These are phyloP conservation scores for Lathyrus aphaca DNA, from an alignment of 306 rosid genomes.

Conservation along the genomic window DNA sequence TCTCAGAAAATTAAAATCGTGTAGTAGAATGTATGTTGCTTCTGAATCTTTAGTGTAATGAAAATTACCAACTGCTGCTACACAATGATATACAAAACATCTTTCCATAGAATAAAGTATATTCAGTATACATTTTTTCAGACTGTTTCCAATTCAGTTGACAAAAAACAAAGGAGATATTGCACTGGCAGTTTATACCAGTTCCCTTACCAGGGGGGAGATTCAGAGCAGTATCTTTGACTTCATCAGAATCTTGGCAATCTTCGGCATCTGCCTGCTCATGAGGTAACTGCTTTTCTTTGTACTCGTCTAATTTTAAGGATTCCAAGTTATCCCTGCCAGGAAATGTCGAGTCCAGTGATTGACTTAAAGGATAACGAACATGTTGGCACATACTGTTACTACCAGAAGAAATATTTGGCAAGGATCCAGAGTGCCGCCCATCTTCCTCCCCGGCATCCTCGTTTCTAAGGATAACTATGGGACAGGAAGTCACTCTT, in stretches of 20 bases:
- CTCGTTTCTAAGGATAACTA: slow-evolving; percentile 50
- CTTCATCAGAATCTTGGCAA: slow-evolving; percentile 47
- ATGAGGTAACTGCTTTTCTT: slow-evolving; percentile 44
- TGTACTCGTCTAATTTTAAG: slow-evolving; percentile 42
- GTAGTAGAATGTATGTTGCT: slow-evolving; percentile 21
- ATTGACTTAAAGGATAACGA: slow-evolving; percentile 54
- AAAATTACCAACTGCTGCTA: slow-evolving; percentile 22
- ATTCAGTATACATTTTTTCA: slow-evolving; percentile 21
- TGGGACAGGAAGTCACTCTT: slow-evolving; percentile 48
- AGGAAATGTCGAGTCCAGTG: slow-evolving; percentile 57
- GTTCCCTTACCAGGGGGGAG: slow-evolving; percentile 59
- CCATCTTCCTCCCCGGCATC: slow-evolving; percentile 45
- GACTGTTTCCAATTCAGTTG: slow-evolving; percentile 30
- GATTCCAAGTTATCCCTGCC: slow-evolving; percentile 45
- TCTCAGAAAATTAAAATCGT: slow-evolving; percentile 3
- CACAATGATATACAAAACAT: slow-evolving; percentile 23
- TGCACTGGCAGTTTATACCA: slow-evolving; percentile 20
- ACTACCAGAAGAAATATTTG: slow-evolving; percentile 50
- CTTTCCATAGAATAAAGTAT: slow-evolving; percentile 21
- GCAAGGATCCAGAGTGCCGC: slow-evolving; percentile 61
- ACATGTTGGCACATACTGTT: slow-evolving; percentile 36
- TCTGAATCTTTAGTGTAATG: slow-evolving; percentile 22
- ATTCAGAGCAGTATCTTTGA: slow-evolving; percentile 39
- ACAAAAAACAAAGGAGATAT: slow-evolving; percentile 22
- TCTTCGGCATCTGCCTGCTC: slow-evolving; percentile 42